phyloP scores from a whole-genome alignment of 2,329 filamentous ascomycete species.

The Tolypocladium nubicola region DNA sequence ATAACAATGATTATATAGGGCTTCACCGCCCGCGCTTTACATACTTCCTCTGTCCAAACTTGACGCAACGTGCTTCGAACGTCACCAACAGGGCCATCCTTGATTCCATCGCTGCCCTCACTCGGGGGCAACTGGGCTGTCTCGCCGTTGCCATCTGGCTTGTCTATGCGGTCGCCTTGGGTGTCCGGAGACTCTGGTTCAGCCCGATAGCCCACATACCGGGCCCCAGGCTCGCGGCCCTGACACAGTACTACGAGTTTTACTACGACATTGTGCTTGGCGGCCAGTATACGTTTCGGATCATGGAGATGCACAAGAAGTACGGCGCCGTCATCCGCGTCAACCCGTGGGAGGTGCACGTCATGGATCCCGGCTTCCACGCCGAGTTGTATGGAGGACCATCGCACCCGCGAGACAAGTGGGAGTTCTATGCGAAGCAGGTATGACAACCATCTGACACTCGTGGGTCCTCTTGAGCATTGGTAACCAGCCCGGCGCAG shows the following conservation, averaged over 20 bases:
- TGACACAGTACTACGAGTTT: slow-evolving; percentile 28
- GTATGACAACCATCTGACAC: slow-evolving; percentile 10
- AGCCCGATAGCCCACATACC: slow-evolving; percentile 27
- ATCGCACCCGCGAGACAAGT: slow-evolving; percentile 19
- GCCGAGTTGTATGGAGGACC: slow-evolving; percentile 25
- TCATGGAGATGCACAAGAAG: slow-evolving; percentile 27
- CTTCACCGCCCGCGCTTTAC: background rate
- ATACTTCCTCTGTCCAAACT: background rate
- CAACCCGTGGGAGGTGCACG: slow-evolving; percentile 28
- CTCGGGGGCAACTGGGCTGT: slow-evolving; percentile 14
- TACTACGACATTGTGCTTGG: slow-evolving; percentile 32
- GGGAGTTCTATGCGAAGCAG: slow-evolving; percentile 24
- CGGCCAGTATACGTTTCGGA: slow-evolving; percentile 31
- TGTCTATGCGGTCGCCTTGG: slow-evolving; percentile 16
- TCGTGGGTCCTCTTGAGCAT: background rate
- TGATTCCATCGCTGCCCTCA: slow-evolving; percentile 10
- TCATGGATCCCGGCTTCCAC: slow-evolving; percentile 26
- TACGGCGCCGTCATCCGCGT: slow-evolving; percentile 31
- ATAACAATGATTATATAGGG: background rate
- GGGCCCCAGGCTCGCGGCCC: slow-evolving; percentile 26
- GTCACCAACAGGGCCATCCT: slow-evolving; percentile 5
- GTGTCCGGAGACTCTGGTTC: slow-evolving; percentile 22
- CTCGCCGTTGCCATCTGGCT: slow-evolving; percentile 15
- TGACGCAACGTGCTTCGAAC: too few species aligned
- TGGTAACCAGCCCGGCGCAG: slow-evolving; percentile 9